Conservation (phyloP, 108 stramenopile genomes). For the Cyclotella sp. region DNA sequence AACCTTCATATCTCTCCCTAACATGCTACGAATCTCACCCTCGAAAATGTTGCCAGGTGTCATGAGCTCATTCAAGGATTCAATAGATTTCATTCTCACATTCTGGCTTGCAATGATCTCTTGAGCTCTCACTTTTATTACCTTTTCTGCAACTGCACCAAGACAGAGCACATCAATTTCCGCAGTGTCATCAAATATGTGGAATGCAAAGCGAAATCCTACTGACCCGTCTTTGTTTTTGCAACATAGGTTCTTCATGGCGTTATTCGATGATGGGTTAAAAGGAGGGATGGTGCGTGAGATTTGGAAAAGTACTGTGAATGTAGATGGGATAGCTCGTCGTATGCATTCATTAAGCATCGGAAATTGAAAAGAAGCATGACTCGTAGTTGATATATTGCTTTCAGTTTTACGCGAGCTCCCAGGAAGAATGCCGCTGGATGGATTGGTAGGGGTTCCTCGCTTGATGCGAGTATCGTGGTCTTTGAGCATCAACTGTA, state of each 20-base stretch:
- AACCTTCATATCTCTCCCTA: slow-evolving; percentile 38
- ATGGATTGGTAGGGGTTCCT: slow-evolving; percentile 59
- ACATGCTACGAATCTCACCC: slow-evolving; percentile 37
- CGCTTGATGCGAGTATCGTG: slow-evolving; percentile 59
- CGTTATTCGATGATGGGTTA: slow-evolving; percentile 22
- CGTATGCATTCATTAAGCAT: slow-evolving; percentile 42
- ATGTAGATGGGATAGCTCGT: slow-evolving; percentile 33
- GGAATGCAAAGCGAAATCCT: slow-evolving; percentile 53
- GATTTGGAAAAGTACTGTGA: slow-evolving; percentile 46
- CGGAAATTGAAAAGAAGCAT: slow-evolving; percentile 2
- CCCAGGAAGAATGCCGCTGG: slow-evolving; percentile 58
- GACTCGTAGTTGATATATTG: background rate
- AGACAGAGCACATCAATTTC: slow-evolving; percentile 56
- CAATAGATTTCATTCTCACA: slow-evolving; percentile 22
- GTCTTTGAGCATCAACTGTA: slow-evolving; percentile 55
- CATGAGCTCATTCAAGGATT: slow-evolving; percentile 25
- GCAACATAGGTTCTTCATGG: slow-evolving; percentile 28
- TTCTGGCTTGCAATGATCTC: slow-evolving; percentile 16
- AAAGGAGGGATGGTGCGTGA: slow-evolving; percentile 41
- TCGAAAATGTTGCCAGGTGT: slow-evolving; percentile 32
- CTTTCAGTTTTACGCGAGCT: slow-evolving; percentile 10
- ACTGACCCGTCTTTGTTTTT: slow-evolving; percentile 40
- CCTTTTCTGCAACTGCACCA: slow-evolving; percentile 43
- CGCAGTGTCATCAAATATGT: slow-evolving; percentile 53
- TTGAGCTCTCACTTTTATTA: slow-evolving; percentile 47